A percentile compares a stretch with the other conserved stretches of the same genome.
These are phyloP conservation scores for Tricholoma bakamatsutake DNA, from an alignment of 768 basidiomycete species.

Conservation along the genomic window DNA sequence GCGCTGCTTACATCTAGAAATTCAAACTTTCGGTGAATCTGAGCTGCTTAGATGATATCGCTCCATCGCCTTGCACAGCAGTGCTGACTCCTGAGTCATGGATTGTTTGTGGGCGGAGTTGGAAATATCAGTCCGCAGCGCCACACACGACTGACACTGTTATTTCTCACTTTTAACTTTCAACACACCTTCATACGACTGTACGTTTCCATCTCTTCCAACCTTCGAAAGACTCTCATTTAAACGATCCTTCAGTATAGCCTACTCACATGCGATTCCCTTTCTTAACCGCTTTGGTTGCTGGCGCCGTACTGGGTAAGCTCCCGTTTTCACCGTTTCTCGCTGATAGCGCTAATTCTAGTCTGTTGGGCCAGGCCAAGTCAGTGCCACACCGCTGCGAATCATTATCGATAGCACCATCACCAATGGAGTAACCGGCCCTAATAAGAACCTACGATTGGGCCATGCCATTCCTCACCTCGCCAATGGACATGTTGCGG, in stretches of 20 bases:
- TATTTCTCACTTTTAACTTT: too few relatives aligned
- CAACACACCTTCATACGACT: background rate
- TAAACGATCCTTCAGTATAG: background rate
- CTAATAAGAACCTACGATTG: conserved; percentile 26
- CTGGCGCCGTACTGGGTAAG: conserved; percentile 31
- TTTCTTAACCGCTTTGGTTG: conserved; percentile 23
- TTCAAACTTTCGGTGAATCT: too few relatives aligned
- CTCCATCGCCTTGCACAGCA: too few relatives aligned
- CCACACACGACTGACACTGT: background rate
- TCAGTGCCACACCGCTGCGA: conserved; percentile 45
- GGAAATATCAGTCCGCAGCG: conserved; percentile 6
- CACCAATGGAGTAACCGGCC: too few relatives aligned
- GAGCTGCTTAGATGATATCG: too few relatives aligned
- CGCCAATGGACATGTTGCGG: conserved; percentile 19
- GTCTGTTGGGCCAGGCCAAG: conserved; percentile 24
- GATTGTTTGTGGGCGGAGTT: conserved; percentile 4
- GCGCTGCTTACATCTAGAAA: too few relatives aligned
- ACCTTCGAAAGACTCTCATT: conserved; percentile 3
- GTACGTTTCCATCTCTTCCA: conserved; percentile 6
- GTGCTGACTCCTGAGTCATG: too few relatives aligned
- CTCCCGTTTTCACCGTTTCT: background rate
- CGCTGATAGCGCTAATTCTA: background rate
- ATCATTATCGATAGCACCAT: conserved; percentile 29
- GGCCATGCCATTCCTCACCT: conserved; percentile 31
- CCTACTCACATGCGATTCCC: conserved; percentile 12